Conservation (phyloP, 306 rosid genomes). For the Pterocarpus santalinus region DNA sequence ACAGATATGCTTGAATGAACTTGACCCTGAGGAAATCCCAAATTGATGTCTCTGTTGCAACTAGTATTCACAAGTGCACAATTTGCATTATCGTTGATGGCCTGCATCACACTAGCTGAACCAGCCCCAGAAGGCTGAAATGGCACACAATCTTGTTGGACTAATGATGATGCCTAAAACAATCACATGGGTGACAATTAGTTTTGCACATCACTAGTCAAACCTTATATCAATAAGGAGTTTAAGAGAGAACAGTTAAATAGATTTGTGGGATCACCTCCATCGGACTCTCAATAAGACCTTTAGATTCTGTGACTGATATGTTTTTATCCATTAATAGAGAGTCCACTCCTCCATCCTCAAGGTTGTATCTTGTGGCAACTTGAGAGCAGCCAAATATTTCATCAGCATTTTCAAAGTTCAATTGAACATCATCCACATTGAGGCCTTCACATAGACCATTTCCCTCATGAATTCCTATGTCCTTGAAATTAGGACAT, state of each 20-base stretch:
- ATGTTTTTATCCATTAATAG: constrained; percentile 66
- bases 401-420: constrained; percentile 59
- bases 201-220: constrained; percentile 34
- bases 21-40: constrained; percentile 75
- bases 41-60: constrained; percentile 57
- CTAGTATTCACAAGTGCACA: constrained; percentile 60
- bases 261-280: constrained; percentile 63
- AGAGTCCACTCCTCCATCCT: constrained; percentile 68
- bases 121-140: constrained; percentile 61
- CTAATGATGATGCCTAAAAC: constrained; percentile 71
- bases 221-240: constrained; percentile 9
- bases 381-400: constrained; percentile 63
- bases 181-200: constrained; percentile 36
- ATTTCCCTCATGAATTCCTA: constrained; percentile 53
- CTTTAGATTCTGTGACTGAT: constrained; percentile 66
- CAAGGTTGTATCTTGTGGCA: constrained; percentile 57
- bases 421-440: constrained; percentile 55
- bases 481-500: constrained; percentile 58
- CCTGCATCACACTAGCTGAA: constrained; percentile 57
- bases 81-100: constrained; percentile 54
- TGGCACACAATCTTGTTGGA: constrained; percentile 61
- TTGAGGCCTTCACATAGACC: constrained; percentile 65
- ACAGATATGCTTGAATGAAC: constrained; percentile 66
- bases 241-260: constrained; percentile 27
- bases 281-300: constrained; percentile 59